A percentile compares a stretch with the other conserved stretches of the same genome.
Evolutionary conservation across 129 eudicot genomes (phyloP).

Genomic region (Apium graveolens): DNA sequence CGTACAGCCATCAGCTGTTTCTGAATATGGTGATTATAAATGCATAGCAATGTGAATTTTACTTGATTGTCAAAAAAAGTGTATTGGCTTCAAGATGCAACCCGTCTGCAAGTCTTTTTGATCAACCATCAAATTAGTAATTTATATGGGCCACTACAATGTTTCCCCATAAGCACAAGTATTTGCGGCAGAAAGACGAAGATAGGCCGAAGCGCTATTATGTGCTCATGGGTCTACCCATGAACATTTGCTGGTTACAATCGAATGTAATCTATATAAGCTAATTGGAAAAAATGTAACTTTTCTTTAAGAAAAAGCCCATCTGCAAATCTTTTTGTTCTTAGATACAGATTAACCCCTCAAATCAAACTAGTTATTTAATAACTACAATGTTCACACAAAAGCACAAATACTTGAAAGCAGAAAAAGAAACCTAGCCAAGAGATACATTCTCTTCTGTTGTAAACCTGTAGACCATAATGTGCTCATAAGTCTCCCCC

Average conservation of each 20-base stretch:
- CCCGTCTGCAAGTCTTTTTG: not conserved
- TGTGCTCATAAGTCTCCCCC: conserved; percentile 41
- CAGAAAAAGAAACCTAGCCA: not conserved
- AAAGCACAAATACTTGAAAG: not conserved
- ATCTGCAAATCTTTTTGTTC: not conserved
- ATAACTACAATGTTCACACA: not conserved
- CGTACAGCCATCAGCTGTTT: not conserved
- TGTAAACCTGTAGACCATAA: conserved; percentile 63
- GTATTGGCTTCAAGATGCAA: not conserved
- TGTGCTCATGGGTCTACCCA: conserved; percentile 41
- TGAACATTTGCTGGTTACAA: too few species aligned
- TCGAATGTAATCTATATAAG: not conserved
- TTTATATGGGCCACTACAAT: not conserved
- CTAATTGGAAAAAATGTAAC: not conserved
- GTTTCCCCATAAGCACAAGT: not conserved
- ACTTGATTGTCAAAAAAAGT: not conserved
- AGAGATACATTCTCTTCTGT: conserved; percentile 15
- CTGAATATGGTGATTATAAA: not conserved
- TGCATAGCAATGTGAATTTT: not conserved
- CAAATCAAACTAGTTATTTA: not conserved
- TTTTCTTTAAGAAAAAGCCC: not conserved
- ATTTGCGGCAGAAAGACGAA: not conserved
- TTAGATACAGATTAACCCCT: too few species aligned
- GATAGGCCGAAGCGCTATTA: not conserved
- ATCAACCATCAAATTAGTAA: not conserved